A percentile compares a stretch with the other conserved stretches of the same genome.
Evolutionary conservation across 495 filamentous ascomycete species (phyloP).

Genomic region (Podospora fimiseda): DNA sequence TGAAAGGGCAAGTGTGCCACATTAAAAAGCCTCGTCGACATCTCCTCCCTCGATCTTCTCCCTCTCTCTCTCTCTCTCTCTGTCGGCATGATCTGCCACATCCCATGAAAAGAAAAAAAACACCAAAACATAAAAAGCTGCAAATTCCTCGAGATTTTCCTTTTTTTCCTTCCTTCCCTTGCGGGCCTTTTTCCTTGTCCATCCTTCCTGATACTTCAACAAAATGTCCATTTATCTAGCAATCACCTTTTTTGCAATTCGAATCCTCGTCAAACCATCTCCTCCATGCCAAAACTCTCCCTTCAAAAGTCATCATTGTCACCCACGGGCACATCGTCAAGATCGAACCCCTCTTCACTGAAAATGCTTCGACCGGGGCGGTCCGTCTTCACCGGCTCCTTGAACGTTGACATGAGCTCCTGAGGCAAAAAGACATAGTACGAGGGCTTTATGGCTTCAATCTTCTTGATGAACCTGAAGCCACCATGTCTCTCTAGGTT

Average conservation of each 20-base stretch:
- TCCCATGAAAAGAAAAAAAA: too few species aligned
- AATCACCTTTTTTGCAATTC: too few species aligned
- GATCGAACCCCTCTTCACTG: conserved; percentile 17
- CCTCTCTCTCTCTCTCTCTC: too few species aligned
- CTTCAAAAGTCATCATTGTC: background rate
- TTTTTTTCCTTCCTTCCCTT: too few species aligned
- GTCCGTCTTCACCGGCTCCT: conserved; percentile 41
- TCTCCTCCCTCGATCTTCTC: too few species aligned
- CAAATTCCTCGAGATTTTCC: too few species aligned
- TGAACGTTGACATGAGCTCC: conserved; percentile 63
- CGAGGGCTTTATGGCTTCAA: conserved; percentile 44
- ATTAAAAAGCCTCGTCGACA: too few species aligned
- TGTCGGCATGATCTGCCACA: too few species aligned
- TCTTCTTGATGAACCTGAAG: conserved; percentile 48
- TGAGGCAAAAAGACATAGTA: conserved; percentile 64
- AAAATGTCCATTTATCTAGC: background rate
- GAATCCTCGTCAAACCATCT: background rate
- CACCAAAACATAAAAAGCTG: too few species aligned
- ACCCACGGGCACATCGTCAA: background rate
- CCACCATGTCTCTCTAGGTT: too few species aligned
- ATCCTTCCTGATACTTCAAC: background rate
- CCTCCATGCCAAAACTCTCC: background rate
- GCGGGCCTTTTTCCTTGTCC: too few species aligned
- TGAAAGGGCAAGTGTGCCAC: too few species aligned
- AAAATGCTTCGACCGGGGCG: conserved; percentile 32